Evolutionary conservation across 495 filamentous ascomycete species (phyloP), one percentile per base, ranked within the genome.

Genomic region (Daldinia vernicosa): DNA sequence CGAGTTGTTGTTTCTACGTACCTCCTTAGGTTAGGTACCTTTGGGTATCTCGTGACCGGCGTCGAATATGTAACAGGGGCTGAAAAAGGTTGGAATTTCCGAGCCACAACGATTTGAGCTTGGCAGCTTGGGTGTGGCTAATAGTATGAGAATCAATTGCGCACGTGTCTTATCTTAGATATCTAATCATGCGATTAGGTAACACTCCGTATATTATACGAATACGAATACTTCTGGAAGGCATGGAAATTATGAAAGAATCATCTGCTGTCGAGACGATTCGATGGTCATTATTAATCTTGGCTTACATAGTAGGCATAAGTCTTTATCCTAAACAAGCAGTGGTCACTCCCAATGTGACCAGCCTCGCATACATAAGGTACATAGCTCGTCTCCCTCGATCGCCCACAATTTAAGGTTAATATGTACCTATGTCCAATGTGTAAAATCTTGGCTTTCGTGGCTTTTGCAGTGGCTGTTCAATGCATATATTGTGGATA

Each of bases 191-290:
- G 3, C 6, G 50, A 52, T 52, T 52, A 52, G 9, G 5, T 28
- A 52, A 52, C 6, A 22, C 7, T 4, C 8, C 8, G 22, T 47
- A 47, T 47, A 17, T 47, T 47, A 35, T 35, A 35, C 33, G 33
- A 35, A 35, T 35, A 35, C 33, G 33, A 35, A 35, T 14, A 35
- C 33, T 35, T 35, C 33, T 47, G 3, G 6, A 28, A 17, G 27
- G 1, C 2, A 24, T n/a, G 22, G 32, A 61, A 69, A 69, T 62
- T 68, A n/a, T 35, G 15, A 69, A 63, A 53, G 59, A 63, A 69
- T 63, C 30, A 51, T 69, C 60, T 64, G 66, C 66, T 69, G 60
- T 64, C 47, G 43, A 69, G 26, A 54, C 30, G 60, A 69, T 54
- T 57, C 22, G 17, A 45, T 7, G 17, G 40, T 45, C 17, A 45